Evolutionary conservation across 2,329 filamentous ascomycete genomes (phyloP).

Genomic region (Colletotrichum sublineola): DNA sequence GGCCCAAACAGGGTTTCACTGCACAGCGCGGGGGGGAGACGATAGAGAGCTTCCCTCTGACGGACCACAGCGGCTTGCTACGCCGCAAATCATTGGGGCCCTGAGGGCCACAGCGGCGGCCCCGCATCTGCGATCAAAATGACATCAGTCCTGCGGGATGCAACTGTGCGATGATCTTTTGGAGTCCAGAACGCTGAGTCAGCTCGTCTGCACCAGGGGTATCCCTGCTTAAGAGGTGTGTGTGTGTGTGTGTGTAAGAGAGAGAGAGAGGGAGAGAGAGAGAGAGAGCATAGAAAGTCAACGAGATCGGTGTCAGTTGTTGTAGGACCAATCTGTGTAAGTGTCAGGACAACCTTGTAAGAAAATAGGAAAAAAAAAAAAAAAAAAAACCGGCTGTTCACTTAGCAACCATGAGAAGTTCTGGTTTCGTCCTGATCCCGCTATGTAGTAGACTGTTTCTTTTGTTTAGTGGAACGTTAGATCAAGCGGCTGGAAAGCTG

Average conservation of each 20-base stretch:
- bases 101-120: constrained; percentile 23
- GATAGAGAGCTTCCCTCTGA: neutral
- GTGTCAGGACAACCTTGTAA: neutral
- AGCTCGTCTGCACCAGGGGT: neutral
- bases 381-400: too few species aligned
- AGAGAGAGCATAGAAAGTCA: too few species aligned
- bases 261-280: too few species aligned
- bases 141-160: constrained; percentile 39
- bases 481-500: neutral
- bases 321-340: too few species aligned
- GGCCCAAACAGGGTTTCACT: constrained; percentile 26
- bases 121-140: constrained; percentile 33
- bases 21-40: neutral
- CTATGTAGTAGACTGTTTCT: neutral
- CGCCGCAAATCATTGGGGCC: neutral
- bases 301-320: neutral
- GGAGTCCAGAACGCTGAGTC: constrained; percentile 39
- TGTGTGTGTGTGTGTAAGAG: too few species aligned
- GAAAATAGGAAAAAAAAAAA: too few species aligned
- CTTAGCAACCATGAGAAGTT: neutral
- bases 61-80: neutral
- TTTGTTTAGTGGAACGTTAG: neutral
- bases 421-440: neutral
- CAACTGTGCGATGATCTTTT: constrained; percentile 27
- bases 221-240: constrained; percentile 12